phyloP scores from a whole-genome alignment of 2,329 filamentous ascomycete species.

The Aciculosporium take region DNA sequence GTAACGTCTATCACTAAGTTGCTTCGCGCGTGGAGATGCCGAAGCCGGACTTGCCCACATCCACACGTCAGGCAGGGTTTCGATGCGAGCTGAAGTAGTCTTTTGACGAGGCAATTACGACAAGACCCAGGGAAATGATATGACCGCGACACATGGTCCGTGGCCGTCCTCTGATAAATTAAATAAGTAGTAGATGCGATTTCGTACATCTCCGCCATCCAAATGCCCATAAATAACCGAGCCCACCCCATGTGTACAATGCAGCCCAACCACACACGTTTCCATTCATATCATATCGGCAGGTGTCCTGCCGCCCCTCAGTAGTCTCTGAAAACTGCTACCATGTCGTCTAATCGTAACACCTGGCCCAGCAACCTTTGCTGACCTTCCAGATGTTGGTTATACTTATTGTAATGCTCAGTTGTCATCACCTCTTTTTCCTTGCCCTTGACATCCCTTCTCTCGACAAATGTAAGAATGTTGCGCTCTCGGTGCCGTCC shows the following conservation, averaged over 20 bases:
- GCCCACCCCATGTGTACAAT: neutral
- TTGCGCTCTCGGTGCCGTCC: conserved; percentile 59
- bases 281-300: neutral
- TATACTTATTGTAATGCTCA: conserved; percentile 53
- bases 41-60: too few relatives aligned
- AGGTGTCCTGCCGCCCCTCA: neutral
- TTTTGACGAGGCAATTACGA: too few relatives aligned
- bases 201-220: neutral
- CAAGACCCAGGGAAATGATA: neutral
- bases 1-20: too few relatives aligned
- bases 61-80: too few relatives aligned
- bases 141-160: neutral
- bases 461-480: conserved; percentile 67
- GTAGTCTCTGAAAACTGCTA: conserved; percentile 70
- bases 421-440: conserved; percentile 68
- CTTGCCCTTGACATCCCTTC: conserved; percentile 72
- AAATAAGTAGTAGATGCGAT: neutral
- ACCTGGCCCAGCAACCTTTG: conserved; percentile 68
- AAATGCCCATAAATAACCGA: neutral
- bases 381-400: conserved; percentile 46
- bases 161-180: neutral
- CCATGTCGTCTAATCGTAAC: conserved; percentile 67
- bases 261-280: neutral
- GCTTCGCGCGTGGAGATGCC: too few relatives aligned
- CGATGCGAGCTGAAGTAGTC: too few relatives aligned